Evolutionary conservation across 2,329 filamentous ascomycete genomes (phyloP).

Genomic region (Arthrinium puccinioides): DNA sequence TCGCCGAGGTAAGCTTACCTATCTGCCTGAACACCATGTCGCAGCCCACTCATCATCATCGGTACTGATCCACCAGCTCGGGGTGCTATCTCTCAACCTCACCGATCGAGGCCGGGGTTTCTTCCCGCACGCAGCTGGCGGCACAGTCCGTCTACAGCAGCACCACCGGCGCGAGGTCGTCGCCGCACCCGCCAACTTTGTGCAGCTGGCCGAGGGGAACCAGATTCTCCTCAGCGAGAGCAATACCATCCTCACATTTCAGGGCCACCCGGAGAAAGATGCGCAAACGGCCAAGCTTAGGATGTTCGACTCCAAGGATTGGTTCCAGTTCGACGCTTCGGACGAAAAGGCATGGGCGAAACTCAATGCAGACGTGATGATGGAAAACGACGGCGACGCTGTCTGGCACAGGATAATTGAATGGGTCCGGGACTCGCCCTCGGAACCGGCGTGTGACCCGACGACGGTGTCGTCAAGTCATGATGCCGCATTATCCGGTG

Average conservation of each 20-base stretch:
- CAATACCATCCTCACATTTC: slow-evolving; percentile 33
- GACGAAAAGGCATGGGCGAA: slow-evolving; percentile 21
- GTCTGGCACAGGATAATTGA: slow-evolving; percentile 28
- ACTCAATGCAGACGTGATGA: slow-evolving; percentile 19
- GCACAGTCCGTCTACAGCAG: slow-evolving; percentile 26
- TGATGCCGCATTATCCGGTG: no score
- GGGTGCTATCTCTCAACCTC: slow-evolving; percentile 13
- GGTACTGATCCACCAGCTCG: slow-evolving; percentile 2
- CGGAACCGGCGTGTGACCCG: no score
- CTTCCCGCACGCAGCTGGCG: slow-evolving; percentile 19
- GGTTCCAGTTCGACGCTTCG: slow-evolving; percentile 26
- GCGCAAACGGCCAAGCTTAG: slow-evolving; percentile 28
- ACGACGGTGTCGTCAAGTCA: no score
- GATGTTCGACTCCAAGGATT: slow-evolving; percentile 26
- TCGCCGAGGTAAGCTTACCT: slow-evolving; percentile 25
- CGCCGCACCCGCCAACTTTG: slow-evolving; percentile 23
- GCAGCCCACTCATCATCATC: background rate
- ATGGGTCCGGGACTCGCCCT: slow-evolving; percentile 17
- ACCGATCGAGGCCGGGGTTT: slow-evolving; percentile 29
- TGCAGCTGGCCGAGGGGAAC: slow-evolving; percentile 25
- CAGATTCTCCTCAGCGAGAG: slow-evolving; percentile 30
- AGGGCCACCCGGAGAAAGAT: slow-evolving; percentile 38
- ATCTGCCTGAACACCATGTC: no score
- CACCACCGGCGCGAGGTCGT: slow-evolving; percentile 34
- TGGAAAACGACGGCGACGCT: slow-evolving; percentile 27